phyloP scores from a whole-genome alignment of 1,284 basidiomycete species.

The Sanguinoderma infundibulare region DNA sequence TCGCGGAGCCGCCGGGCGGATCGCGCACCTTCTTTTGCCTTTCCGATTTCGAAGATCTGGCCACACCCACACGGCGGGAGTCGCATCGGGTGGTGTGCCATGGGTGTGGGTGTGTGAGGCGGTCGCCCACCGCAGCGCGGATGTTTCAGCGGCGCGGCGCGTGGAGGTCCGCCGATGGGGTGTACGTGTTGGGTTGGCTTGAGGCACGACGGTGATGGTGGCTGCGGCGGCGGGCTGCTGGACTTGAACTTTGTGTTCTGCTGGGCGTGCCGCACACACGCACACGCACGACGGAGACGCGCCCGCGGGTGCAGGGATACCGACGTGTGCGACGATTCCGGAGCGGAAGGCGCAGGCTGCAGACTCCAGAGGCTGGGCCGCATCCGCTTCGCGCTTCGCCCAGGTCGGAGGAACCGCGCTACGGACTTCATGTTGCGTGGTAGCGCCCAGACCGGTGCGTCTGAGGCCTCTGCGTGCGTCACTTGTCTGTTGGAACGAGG shows the following conservation, averaged over 20 bases:
- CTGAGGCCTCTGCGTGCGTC: neutral
- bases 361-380: too few relatives aligned
- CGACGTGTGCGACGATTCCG: too few relatives aligned
- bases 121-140: neutral
- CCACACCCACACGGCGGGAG: too few relatives aligned
- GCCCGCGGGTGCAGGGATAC: too few relatives aligned
- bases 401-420: neutral
- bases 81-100: neutral
- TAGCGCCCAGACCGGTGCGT: neutral
- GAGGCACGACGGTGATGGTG: neutral
- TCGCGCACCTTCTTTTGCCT: neutral
- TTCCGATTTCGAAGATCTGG: neutral
- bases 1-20: neutral
- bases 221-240: neutral
- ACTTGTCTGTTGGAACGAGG: neutral
- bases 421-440: neutral
- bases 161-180: neutral
- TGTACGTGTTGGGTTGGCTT: neutral
- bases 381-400: neutral
- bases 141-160: neutral
- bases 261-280: too few relatives aligned
- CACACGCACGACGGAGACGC: too few relatives aligned
- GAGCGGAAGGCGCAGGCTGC: neutral
- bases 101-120: neutral
- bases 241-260: neutral